Percentiles rank a stretch among this genome's conserved stretches.
Conservation (phyloP, 2,329 filamentous ascomycete genomes). For the Calonectria montana region DNA sequence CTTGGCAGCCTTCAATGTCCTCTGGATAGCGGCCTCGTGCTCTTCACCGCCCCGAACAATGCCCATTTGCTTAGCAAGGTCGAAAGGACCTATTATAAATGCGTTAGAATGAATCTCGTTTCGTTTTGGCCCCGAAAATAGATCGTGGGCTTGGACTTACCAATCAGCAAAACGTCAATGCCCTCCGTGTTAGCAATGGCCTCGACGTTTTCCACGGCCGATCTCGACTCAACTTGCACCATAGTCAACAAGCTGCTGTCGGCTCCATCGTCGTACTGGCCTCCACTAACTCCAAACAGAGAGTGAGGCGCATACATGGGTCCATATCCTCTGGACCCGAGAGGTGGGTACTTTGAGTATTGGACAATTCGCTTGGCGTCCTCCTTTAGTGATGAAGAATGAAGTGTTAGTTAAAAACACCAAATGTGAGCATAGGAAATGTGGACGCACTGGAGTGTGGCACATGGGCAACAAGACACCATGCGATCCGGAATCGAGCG, state of each 20-base stretch:
- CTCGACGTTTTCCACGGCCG: conserved; percentile 22
- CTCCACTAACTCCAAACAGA: not conserved
- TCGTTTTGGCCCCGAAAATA: not conserved
- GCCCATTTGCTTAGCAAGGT: conserved; percentile 19
- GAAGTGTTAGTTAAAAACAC: not conserved
- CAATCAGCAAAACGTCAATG: conserved; percentile 19
- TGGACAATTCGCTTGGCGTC: conserved; percentile 19
- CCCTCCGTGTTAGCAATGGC: conserved; percentile 13
- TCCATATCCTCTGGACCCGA: conserved; percentile 22
- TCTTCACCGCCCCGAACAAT: conserved; percentile 19
- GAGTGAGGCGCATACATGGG: conserved; percentile 17
- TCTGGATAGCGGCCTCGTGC: conserved; percentile 21
- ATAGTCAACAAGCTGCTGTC: conserved; percentile 15
- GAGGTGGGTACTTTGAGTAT: conserved; percentile 22
- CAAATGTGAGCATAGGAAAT: not conserved
- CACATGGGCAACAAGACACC: conserved; percentile 23
- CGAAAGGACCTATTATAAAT: conserved; percentile 14
- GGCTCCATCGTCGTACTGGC: conserved; percentile 13
- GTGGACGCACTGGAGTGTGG: conserved; percentile 10
- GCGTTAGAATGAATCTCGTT: not conserved
- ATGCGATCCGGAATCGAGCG: conserved; percentile 18
- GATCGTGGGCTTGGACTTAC: not conserved
- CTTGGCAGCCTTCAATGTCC: conserved; percentile 12
- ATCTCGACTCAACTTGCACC: conserved; percentile 23
- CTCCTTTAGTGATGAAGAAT: not conserved